Evolutionary conservation across 2,329 filamentous ascomycete species (phyloP), one percentile per base, ranked within the genome.

Genomic region (Cladophialophora carrionii): DNA sequence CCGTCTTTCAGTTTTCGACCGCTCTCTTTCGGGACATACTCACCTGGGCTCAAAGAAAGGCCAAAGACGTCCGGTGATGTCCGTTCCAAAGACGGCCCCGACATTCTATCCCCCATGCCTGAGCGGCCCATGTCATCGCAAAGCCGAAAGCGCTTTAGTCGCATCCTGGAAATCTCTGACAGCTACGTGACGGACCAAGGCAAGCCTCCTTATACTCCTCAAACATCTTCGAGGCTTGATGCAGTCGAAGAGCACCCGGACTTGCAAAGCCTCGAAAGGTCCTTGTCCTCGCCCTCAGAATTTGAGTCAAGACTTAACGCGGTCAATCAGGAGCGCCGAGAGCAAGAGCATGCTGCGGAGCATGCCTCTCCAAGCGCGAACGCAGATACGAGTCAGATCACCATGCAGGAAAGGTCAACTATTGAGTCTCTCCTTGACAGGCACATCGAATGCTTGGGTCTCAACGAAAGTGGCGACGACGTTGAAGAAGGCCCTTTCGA

Each of bases 101-200:
- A 72, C 31, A 74, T 75, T 29, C 56, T 72, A 24, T 73, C 72
- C n/a, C 73, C 73, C 48, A 71, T 71, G 51, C 73, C 73, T 26
- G 71, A 74, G 63, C 57, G 73, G 24, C 72, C 73, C 12, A 70
- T 73, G 52, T 72, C 70, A 20, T 74, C 73, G n/a, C 71, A 72
- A 37, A 73, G 66, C 53, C 65, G 70, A 22, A 70, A 71, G 61
- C 67, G 71, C 32, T 75, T 74, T 62, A 74, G 73, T 57, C 71
- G 70, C 20, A 74, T 74, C n/a, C 62, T 75, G n/a, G 70, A 71
- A 26, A 62, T 74, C n/a, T 66, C 71, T 3, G 67, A 69, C 34
- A 55, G 34, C 37, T 66, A 64, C 48, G n/a, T 48, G 20, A 46
- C 55, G 9, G 62, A 63, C n/a, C 37, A 49, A 29, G 57, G 22